Evolutionary conservation across 1,284 basidiomycete species (phyloP), one percentile per base, ranked within the genome.

Genomic region (Cryptococcus jaspeensis): DNA sequence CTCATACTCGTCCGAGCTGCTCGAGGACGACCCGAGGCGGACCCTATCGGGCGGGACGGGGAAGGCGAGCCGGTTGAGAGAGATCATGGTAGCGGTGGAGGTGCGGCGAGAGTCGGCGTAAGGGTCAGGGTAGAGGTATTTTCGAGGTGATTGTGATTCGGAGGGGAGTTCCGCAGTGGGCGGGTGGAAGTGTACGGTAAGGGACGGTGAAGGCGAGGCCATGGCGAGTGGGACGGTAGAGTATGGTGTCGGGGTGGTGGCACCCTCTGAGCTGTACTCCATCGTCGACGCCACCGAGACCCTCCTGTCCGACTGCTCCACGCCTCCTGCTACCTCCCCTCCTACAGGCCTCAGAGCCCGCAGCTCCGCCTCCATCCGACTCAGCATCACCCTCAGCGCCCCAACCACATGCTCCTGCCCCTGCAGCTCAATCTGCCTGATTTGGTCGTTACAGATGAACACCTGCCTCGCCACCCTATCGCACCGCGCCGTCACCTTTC

Each of bases 371-470:
- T 48, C 50, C 36, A 25, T 23, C 20, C 42, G 28, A 38, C 38
- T 47, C 40, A 59, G 44, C 32, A 42, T 41, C 6, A 58, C 23
- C 18, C 53, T 56, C 48, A 62, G 38, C 5, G 43, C 52, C 3
- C 61, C 63, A 12, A 61, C 38, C n/a, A 46, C 23, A 52, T 68
- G 66, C 38, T 65, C 60, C 41, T 50, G 50, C 16, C 50, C 44
- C 43, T 62, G 55, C 18, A 60, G 38, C 53, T 65, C 58, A 15
- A 68, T 68, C 47, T 68, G 66, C 41, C 60, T 46, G 35, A 68
- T 61, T 49, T 68, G 66, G 43, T 68, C 66, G 32, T 66, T 65
- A 47, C 66, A 65, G 36, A 68, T 63, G 39, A 59, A 60, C 13
- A 68, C 50, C 59, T 68, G 66, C 23, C 64, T 54, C n/a, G 57